Evolutionary conservation across 129 eudicot species (phyloP), one percentile per base, ranked within the genome.

Genomic region (Smallanthus sonchifolius): DNA sequence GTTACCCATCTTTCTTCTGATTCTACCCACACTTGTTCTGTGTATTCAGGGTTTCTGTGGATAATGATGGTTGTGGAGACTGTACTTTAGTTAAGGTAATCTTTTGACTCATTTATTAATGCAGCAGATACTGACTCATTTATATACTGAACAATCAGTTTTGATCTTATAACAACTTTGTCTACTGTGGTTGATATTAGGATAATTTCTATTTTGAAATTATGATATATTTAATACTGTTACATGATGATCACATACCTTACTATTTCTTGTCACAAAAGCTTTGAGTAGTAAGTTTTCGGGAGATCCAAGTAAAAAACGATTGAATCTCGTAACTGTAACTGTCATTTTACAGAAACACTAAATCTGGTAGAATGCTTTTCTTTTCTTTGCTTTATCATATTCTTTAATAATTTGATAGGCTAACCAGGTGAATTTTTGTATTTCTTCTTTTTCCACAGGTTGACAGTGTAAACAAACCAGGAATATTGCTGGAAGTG

Each of bases 381-480:
- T 51, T 11, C 10, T 61, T 38, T 7, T 5, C 9, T 75, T 14
- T 67, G 45, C 61, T 73, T 15, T 44, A 7, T 45, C 28, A n/a
- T 19, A 11, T 2, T 30, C 52, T 73, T 17, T 47, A 5, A 52
- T 44, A 10, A 67, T 43, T 16, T 17, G 20, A 14, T 49, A 49
- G 56, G 4, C 56, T 49, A 10, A 52, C 10, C 19, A 52, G 11
- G 60, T 17, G 36, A 38, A 59, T 43, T 51, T 44, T 60, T 70
- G 2, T 24, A 24, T 24, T 56, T 39, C 36, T 67, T 54, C 45
- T 81, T 10, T 55, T 67, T 55, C 71, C 74, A 47, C 77, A 91
- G 97, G 96, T 92, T 67, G 97, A 92, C 82, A 92, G 97, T 85
- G 84, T 92, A 77, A 92, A 92, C 89, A 89, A 89, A 82, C 97